Conservation (phyloP, 495 filamentous ascomycete species). For the Jackrogersella multiformis region DNA sequence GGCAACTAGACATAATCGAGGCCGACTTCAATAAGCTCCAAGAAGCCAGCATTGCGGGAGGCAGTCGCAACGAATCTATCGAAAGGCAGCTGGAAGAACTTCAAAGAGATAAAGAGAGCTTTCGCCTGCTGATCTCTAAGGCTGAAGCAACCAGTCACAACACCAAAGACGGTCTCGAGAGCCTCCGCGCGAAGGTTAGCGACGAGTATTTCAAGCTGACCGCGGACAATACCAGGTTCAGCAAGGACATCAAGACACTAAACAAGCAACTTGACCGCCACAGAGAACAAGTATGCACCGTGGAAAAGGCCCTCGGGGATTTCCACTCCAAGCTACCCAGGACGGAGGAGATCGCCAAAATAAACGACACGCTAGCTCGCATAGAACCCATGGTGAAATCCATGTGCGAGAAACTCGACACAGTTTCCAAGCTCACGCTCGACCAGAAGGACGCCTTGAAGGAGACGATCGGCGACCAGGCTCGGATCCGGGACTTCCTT, state of each 20-base stretch:
- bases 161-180: constrained; percentile 25
- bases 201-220: constrained; percentile 34
- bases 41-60: constrained; percentile 17
- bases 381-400: constrained; percentile 29
- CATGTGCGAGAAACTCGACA: constrained; percentile 28
- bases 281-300: constrained; percentile 5
- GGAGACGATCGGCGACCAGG: constrained; percentile 13
- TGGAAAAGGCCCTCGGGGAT: constrained; percentile 11
- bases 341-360: constrained; percentile 10
- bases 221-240: constrained; percentile 29
- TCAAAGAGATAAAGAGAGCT: constrained; percentile 25
- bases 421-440: constrained; percentile 1
- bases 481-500: constrained; percentile 16
- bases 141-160: constrained; percentile 8
- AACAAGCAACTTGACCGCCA: constrained; percentile 27
- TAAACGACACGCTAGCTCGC: constrained; percentile 27
- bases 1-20: constrained; percentile 23
- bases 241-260: constrained; percentile 32
- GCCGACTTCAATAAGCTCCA: constrained; percentile 21
- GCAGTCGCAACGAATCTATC: constrained; percentile 13
- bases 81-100: constrained; percentile 34
- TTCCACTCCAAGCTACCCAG: constrained; percentile 15
- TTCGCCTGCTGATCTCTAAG: constrained; percentile 25
- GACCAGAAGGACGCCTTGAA: constrained; percentile 14
- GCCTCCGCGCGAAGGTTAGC: constrained; percentile 27